phyloP scores from a whole-genome alignment of 2,329 filamentous ascomycete genomes.

The Colletotrichum tropicale region DNA sequence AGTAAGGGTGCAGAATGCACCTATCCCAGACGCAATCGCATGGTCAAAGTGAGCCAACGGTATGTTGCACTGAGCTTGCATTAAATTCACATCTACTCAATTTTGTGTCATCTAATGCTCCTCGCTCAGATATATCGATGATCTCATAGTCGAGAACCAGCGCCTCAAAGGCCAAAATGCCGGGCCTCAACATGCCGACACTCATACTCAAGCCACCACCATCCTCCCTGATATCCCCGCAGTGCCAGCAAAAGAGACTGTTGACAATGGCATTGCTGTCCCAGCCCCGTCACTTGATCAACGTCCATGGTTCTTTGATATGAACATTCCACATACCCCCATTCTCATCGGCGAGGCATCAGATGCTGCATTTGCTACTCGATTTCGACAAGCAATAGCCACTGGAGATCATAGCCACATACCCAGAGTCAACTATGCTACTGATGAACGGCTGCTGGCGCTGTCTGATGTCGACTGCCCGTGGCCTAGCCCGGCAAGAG shows the following conservation, averaged over 20 bases:
- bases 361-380: slow-evolving; percentile 39
- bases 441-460: slow-evolving; percentile 30
- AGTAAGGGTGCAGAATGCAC: slow-evolving; percentile 32
- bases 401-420: slow-evolving; percentile 34
- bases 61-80: slow-evolving; percentile 22
- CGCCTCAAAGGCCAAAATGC: slow-evolving; percentile 24
- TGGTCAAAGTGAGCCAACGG: slow-evolving; percentile 36
- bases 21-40: slow-evolving; percentile 35
- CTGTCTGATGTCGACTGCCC: slow-evolving; percentile 33
- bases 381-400: slow-evolving; percentile 38
- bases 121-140: slow-evolving; percentile 33
- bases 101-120: not conserved
- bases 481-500: slow-evolving; percentile 42
- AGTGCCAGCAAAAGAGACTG: not conserved
- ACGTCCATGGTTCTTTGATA: slow-evolving; percentile 38
- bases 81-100: slow-evolving; percentile 19
- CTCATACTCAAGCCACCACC: not conserved
- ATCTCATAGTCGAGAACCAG: slow-evolving; percentile 37
- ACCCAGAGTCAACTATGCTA: slow-evolving; percentile 36
- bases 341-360: slow-evolving; percentile 40
- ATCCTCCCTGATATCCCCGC: not conserved
- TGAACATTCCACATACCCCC: slow-evolving; percentile 35
- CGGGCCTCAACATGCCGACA: not conserved
- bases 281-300: slow-evolving; percentile 24
- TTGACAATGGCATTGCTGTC: slow-evolving; percentile 4